Percentiles rank a stretch among this genome's conserved stretches.
Evolutionary conservation across 805 yeast genomes (phyloP).

Genomic region (Millerozyma acaciae): DNA sequence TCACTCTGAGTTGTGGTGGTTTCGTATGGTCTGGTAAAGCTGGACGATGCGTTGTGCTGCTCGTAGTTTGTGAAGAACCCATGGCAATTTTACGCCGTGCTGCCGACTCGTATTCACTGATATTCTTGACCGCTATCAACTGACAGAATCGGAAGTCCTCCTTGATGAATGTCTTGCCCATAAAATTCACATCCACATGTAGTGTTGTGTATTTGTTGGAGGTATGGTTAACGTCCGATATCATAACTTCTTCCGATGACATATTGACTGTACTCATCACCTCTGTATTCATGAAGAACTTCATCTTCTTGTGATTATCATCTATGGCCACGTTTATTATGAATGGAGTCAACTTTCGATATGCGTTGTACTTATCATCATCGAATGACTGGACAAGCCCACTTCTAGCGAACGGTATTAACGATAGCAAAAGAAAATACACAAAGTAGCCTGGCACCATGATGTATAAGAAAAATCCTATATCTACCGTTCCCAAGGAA

Average conservation of each 20-base stretch:
- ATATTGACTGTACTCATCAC: slow-evolving; percentile 12
- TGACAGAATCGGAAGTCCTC: slow-evolving; percentile 44
- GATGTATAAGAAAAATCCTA: no score
- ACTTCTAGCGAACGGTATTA: no score
- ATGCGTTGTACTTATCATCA: no score
- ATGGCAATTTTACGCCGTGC: slow-evolving; percentile 15
- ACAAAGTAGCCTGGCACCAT: no score
- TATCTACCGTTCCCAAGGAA: no score
- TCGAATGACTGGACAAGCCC: no score
- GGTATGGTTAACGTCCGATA: slow-evolving; percentile 41
- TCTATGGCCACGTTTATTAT: slow-evolving; percentile 36
- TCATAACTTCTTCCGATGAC: slow-evolving; percentile 13
- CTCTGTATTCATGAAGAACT: slow-evolving; percentile 33
- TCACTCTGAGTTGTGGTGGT: not conserved
- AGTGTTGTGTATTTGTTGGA: slow-evolving; percentile 49
- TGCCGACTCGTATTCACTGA: slow-evolving; percentile 20
- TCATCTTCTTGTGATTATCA: slow-evolving; percentile 21
- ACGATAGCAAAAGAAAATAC: no score
- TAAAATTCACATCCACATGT: slow-evolving; percentile 41
- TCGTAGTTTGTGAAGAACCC: not conserved
- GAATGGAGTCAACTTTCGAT: slow-evolving; percentile 22
- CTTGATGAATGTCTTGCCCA: slow-evolving; percentile 38
- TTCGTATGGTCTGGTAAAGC: not conserved
- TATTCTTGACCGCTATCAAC: slow-evolving; percentile 33
- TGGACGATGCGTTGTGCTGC: not conserved